Percentiles rank a stretch among this genome's conserved stretches.
phyloP scores from a whole-genome alignment of 768 basidiomycete genomes.

The Termitomyces sp. region DNA sequence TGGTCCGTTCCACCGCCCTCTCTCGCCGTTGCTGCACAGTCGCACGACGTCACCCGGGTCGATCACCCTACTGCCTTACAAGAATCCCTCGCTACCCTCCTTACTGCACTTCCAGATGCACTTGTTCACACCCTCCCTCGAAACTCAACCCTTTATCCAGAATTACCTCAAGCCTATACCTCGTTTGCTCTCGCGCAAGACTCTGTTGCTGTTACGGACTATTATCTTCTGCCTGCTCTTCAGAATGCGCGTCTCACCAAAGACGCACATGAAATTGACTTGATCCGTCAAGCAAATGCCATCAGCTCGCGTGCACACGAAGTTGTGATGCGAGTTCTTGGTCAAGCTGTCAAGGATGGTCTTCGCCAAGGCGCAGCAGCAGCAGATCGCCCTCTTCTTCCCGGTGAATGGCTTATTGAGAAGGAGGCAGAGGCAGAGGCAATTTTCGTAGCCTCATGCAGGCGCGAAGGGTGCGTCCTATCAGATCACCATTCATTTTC shows the following conservation, averaged over 20 bases:
- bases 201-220: constrained; percentile 40
- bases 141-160: constrained; percentile 46
- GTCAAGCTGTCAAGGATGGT: constrained; percentile 57
- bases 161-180: constrained; percentile 36
- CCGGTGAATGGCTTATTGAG: constrained; percentile 83
- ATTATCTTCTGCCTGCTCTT: constrained; percentile 71
- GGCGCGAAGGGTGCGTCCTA: constrained; percentile 72
- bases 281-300: constrained; percentile 74
- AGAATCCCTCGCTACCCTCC: constrained; percentile 36
- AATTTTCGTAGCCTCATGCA: constrained; percentile 85
- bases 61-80: constrained; percentile 43
- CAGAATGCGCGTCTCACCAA: constrained; percentile 80
- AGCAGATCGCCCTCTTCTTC: constrained; percentile 50
- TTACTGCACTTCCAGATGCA: constrained; percentile 46
- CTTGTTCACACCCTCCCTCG: constrained; percentile 63
- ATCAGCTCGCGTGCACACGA: constrained; percentile 91
- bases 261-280: constrained; percentile 62
- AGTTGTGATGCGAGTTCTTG: constrained; percentile 87
- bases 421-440: constrained; percentile 95
- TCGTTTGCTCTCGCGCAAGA: constrained; percentile 26
- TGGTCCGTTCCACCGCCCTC: constrained; percentile 85
- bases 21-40: constrained; percentile 40
- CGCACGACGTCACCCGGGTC: constrained; percentile 57
- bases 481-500: neutral
- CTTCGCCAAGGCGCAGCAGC: constrained; percentile 40